Evolutionary conservation across 257 asterid species (phyloP), one percentile per base, ranked within the genome.

Genomic region (Gentiana macrophylla): DNA sequence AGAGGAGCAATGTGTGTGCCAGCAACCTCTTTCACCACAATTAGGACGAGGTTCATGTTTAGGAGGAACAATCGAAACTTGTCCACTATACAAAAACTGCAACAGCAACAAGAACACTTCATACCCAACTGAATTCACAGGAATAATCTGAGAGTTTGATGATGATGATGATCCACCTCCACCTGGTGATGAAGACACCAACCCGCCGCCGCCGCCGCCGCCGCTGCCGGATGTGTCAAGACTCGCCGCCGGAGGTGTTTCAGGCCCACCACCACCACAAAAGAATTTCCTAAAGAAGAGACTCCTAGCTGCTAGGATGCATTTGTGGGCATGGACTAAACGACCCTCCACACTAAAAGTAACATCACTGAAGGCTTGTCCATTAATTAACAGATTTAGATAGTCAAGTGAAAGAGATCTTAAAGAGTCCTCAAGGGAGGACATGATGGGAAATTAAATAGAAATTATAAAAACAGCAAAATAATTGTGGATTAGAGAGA

Each of bases 1-100:
- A 51, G 97, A 86, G 74, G 97, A 62, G 83, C 97, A 89, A 82
- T 89, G 95, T 44, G 97, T 84, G 56, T 89, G 97, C 95, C 97
- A 89, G 68, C 97, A 89, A 0, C 76, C 86, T 37, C 97, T 60
- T 64, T 89, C 97, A 0, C 85, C 88, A 58, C 97, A 89, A 74
- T 89, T 86, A 34, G 94, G 88, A 64, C 97, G 58, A 0, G 96
- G 94, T 62, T 90, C 97, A 36, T 90, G 97, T 32, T 90, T 89
- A 66, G 86, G 97, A 2, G 97, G 97, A n/a, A 84, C 94, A 67
- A 89, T 71, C 48, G 97, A 86, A 48, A 89, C 97, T 45, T 90
- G 97, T 1, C 97, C 97, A 61, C 94, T 84, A 61, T 90, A 90
- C 80, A 90, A 66, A 64, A 90, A 90, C 82, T 90, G 97, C 2